Evolutionary conservation across 805 yeast genomes (phyloP).

Genomic region (Lachancea thermotolerans): DNA sequence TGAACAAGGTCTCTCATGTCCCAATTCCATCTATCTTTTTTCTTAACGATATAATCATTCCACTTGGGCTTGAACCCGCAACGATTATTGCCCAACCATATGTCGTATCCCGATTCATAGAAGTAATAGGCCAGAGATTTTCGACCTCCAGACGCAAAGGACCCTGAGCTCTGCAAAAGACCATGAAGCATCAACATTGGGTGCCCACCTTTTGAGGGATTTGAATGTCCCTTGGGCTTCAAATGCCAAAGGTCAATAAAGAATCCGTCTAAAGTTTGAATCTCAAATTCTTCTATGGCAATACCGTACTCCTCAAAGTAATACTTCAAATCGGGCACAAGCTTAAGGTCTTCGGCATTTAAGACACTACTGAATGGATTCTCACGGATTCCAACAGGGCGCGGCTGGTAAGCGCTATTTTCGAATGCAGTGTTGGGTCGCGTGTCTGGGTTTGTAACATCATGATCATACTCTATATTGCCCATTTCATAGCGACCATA

Average conservation of each 20-base stretch:
- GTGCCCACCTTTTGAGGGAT: conserved; percentile 25
- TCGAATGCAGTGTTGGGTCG: conserved; percentile 9
- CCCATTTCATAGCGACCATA: conserved; percentile 15
- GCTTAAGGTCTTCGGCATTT: conserved; percentile 24
- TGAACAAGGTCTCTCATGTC: conserved; percentile 76
- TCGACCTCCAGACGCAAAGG: conserved; percentile 76
- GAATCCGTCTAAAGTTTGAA: conserved; percentile 77
- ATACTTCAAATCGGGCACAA: conserved; percentile 53
- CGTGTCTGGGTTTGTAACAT: conserved; percentile 17
- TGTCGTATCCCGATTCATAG: conserved; percentile 59
- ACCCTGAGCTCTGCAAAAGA: conserved; percentile 76
- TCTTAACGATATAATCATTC: conserved; percentile 34
- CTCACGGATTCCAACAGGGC: conserved; percentile 5
- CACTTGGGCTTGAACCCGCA: conserved; percentile 79
- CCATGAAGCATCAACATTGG: conserved; percentile 86
- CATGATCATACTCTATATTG: conserved; percentile 28
- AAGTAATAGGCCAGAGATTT: conserved; percentile 64
- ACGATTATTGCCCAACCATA: conserved; percentile 88
- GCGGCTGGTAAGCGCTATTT: background rate
- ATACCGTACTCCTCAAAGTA: conserved; percentile 60
- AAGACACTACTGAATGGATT: conserved; percentile 27
- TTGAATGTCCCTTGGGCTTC: conserved; percentile 13
- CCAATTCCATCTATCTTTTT: conserved; percentile 79
- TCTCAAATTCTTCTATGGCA: conserved; percentile 49
- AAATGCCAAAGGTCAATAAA: conserved; percentile 55